Percentiles rank a stretch among this genome's conserved stretches.
phyloP scores from a whole-genome alignment of 208 protist genomes.

The Acanthamoeba lenticulata region DNA sequence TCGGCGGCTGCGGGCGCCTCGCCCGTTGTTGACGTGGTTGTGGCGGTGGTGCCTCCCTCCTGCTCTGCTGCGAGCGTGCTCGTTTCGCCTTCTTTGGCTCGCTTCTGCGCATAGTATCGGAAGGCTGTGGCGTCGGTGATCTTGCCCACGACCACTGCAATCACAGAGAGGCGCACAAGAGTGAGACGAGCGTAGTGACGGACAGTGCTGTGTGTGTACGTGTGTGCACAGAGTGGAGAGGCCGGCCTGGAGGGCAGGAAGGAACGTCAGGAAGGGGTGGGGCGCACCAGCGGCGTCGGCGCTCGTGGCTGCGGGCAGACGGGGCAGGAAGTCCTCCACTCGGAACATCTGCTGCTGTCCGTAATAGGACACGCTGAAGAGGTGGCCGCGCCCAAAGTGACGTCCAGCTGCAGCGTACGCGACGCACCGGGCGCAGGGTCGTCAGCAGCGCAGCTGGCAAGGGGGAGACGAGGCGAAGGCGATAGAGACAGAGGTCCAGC shows the following conservation, averaged over 20 bases:
- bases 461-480: neutral
- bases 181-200: too few relatives aligned
- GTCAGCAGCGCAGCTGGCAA: neutral
- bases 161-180: neutral
- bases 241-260: too few relatives aligned
- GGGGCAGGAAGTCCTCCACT: neutral
- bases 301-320: neutral
- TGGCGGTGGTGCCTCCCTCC: neutral
- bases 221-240: too few relatives aligned
- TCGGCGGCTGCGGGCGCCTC: too few relatives aligned
- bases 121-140: neutral
- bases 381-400: neutral
- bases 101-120: neutral
- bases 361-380: conserved; percentile 42
- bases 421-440: neutral
- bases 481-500: neutral
- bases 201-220: neutral
- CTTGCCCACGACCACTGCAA: neutral
- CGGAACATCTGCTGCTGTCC: conserved; percentile 20
- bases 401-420: too few relatives aligned
- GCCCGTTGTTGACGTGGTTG: neutral
- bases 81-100: neutral
- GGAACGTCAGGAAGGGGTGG: too few relatives aligned
- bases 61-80: neutral
- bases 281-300: neutral